These are phyloP conservation scores for Piromyces finnis DNA, from an alignment of 192 early-diverging fungal species.

Conservation along the genomic window DNA sequence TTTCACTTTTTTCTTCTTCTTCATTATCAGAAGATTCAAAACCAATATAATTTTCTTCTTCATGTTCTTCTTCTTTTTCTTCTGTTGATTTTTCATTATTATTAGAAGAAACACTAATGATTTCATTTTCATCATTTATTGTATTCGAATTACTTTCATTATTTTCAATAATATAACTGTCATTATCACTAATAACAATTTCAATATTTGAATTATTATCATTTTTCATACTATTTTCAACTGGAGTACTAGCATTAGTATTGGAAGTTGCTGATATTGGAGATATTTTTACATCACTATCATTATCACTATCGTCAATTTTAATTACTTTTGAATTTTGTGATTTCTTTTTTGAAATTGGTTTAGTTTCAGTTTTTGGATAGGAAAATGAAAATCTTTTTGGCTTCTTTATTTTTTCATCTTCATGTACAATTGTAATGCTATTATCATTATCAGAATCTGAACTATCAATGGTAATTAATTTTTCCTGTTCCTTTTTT, in stretches of 20 bases:
- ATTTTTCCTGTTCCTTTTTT: background rate
- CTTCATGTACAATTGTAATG: background rate
- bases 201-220: too few species aligned
- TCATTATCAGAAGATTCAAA: background rate
- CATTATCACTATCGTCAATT: background rate
- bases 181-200: too few species aligned
- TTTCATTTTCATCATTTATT: too few species aligned
- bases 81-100: background rate
- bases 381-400: background rate
- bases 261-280: too few species aligned
- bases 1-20: background rate
- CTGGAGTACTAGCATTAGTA: too few species aligned
- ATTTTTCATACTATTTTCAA: too few species aligned
- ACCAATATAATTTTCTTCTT: background rate
- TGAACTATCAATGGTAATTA: background rate
- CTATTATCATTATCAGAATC: background rate
- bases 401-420: background rate
- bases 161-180: too few species aligned
- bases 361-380: background rate
- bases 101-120: too few species aligned
- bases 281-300: background rate
- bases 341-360: background rate
- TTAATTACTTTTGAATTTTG: background rate
- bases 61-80: background rate
- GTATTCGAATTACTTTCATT: too few species aligned